Base-by-base conservation (phyloP, 352 stramenopile species). In the Pythium aquatile region DNA sequence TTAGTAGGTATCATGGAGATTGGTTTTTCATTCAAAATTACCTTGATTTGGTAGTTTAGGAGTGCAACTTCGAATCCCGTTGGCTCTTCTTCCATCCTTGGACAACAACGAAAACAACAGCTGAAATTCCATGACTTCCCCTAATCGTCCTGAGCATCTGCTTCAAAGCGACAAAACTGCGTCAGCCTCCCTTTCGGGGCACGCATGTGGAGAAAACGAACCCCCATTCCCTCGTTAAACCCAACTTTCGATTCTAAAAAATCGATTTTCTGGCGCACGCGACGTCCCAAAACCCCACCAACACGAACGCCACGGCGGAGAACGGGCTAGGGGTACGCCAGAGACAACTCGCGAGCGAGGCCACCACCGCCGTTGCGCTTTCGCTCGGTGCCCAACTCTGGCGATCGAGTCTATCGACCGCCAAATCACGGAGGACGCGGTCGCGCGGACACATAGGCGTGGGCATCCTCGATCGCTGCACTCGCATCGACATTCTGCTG, bases 251-350 rank as follows among this genome's bases (percentile, higher is more conserved):
- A 17, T 47, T 26, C 40, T 47, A 20, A 53, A 63, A 58, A 65
- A 58, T 58, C 48, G 46, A 47, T 61, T 61, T 61, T 52, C 14
- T 28, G 17, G 39, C 17, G 24, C 30, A 26, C 17, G 54, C 33
- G 39, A 59, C 16, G 10, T 17, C 17, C 3, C 5, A 26, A 47
- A 47, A 14, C 40, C 40, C 6, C 24, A 44, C 37, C 14, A 47
- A 47, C 16, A 47, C 40, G 40, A 47, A 47, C 40, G 58, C 48
- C 48, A 53, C 26, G 35, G 20, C 26, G 20, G 40, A 65, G 58
- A 65, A 65, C 48, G 58, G 58, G 56, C 33, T 65, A 65, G 58
- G 58, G 58, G 58, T 65, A 58, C 48, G 48, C 58, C 58, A 65
- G 58, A 65, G 58, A 39, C 58, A 65, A 65, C 48, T 52, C 58